Evolutionary conservation across 1,284 basidiomycete species (phyloP).

Genomic region (Malassezia restricta): DNA sequence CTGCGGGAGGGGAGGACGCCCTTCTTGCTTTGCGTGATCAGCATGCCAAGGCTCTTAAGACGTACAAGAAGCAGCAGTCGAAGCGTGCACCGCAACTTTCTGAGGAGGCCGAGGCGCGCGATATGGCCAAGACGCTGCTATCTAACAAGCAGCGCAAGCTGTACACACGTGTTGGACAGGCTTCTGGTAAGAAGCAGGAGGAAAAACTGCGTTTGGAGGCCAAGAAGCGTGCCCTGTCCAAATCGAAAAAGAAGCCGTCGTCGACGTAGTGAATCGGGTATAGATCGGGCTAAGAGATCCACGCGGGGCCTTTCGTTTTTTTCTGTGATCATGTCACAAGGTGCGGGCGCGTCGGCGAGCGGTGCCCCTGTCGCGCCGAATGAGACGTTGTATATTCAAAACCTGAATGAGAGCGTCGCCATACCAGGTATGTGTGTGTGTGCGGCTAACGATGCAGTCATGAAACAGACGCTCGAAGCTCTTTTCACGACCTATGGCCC

Average conservation of each 20-base stretch:
- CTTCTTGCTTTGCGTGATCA: slow-evolving; percentile 60
- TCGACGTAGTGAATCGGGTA: slow-evolving; percentile 7
- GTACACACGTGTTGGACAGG: slow-evolving; percentile 88
- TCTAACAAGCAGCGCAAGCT: slow-evolving; percentile 91
- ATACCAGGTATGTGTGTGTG: slow-evolving; percentile 45
- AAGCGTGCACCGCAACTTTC: background rate
- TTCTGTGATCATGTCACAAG: slow-evolving; percentile 1
- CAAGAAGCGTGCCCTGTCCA: slow-evolving; percentile 34
- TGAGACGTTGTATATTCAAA: slow-evolving; percentile 91
- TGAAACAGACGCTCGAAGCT: slow-evolving; percentile 74
- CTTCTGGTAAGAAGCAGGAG: slow-evolving; percentile 62
- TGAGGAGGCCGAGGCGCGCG: slow-evolving; percentile 59
- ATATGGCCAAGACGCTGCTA: slow-evolving; percentile 92
- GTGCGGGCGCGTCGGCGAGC: background rate
- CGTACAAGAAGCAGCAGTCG: slow-evolving; percentile 41
- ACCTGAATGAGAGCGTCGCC: slow-evolving; percentile 93
- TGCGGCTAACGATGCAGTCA: slow-evolving; percentile 49
- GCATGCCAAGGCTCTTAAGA: slow-evolving; percentile 29
- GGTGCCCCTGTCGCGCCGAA: slow-evolving; percentile 17
- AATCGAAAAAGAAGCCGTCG: background rate
- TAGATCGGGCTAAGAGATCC: slow-evolving; percentile 1
- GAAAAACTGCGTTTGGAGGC: slow-evolving; percentile 51
- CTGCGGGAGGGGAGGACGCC: slow-evolving; percentile 64
- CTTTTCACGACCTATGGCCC: slow-evolving; percentile 88
- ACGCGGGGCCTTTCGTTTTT: background rate